phyloP scores from a whole-genome alignment of 2,329 filamentous ascomycete genomes.

The Exophiala sp. region DNA sequence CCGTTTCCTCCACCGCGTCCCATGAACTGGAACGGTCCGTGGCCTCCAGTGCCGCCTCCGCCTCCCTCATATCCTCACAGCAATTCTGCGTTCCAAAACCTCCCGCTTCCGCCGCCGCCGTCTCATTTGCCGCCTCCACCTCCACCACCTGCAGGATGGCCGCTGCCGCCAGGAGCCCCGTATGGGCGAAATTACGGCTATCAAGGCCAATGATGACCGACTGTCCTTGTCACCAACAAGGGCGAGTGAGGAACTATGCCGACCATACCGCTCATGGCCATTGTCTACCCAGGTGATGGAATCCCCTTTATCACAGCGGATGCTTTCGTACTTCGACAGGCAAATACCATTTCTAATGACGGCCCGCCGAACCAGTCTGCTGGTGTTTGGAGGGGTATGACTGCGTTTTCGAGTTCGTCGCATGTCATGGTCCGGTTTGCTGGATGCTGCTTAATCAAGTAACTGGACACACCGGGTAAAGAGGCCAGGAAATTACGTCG shows the following conservation, averaged over 20 bases:
- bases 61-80: slow-evolving; percentile 21
- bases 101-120: slow-evolving; percentile 10
- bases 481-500: too few species aligned
- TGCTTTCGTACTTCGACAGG: too few species aligned
- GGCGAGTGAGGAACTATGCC: background rate
- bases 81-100: slow-evolving; percentile 4
- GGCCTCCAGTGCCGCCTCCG: slow-evolving; percentile 27
- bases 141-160: slow-evolving; percentile 8
- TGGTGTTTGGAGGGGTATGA: too few species aligned
- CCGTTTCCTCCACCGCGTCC: slow-evolving; percentile 17
- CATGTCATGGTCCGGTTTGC: too few species aligned
- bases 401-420: too few species aligned
- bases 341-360: too few species aligned
- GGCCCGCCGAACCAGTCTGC: too few species aligned
- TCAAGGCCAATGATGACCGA: background rate
- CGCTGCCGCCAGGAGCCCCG: background rate
- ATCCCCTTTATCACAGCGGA: too few species aligned
- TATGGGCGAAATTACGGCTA: slow-evolving; percentile 4
- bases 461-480: too few species aligned
- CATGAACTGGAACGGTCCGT: slow-evolving; percentile 26
- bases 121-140: slow-evolving; percentile 7
- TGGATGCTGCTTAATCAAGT: too few species aligned
- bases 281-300: too few species aligned
- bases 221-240: background rate
- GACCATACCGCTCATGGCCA: background rate